Conservation (phyloP, 768 basidiomycete species). For the Rhizopogon salebrosus region DNA sequence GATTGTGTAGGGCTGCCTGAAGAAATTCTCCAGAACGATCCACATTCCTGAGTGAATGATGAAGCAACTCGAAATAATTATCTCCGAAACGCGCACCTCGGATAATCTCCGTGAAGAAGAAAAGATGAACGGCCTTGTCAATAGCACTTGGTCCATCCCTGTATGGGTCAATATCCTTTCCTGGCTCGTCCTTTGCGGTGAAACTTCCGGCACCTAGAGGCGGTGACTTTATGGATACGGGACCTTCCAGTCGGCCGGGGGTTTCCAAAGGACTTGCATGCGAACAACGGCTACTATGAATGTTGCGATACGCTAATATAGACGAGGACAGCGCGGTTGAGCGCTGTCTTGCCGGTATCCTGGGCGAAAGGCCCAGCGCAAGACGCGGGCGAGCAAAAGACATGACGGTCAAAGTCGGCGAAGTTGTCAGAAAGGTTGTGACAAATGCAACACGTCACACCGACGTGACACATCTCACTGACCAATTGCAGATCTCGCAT, state of each 20-base stretch:
- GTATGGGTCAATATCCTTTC: constrained; percentile 62
- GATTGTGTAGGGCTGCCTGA: constrained; percentile 96
- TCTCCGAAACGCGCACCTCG: constrained; percentile 54
- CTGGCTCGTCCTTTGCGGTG: constrained; percentile 37
- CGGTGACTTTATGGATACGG: constrained; percentile 28
- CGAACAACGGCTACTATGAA: constrained; percentile 19
- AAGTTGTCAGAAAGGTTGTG: constrained; percentile 19
- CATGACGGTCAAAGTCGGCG: constrained; percentile 46
- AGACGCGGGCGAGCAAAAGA: constrained; percentile 51
- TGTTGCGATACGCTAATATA: constrained; percentile 40
- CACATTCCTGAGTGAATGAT: constrained; percentile 74
- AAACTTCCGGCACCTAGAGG: constrained; percentile 24
- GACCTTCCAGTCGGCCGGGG: constrained; percentile 16
- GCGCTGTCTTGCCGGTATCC: constrained; percentile 26
- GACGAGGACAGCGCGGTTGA: constrained; percentile 28
- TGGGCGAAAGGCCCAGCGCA: constrained; percentile 47
- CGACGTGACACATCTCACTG: constrained; percentile 14
- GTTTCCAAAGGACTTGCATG: constrained; percentile 15
- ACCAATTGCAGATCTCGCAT: constrained; percentile 22
- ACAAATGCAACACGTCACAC: constrained; percentile 18
- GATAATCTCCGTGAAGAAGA: constrained; percentile 98
- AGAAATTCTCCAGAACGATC: constrained; percentile 90
- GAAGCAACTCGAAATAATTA: constrained; percentile 7
- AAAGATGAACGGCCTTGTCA: constrained; percentile 92
- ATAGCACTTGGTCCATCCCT: constrained; percentile 81